Percentiles rank a stretch among this genome's conserved stretches.
phyloP scores from a whole-genome alignment of 768 basidiomycete genomes.

The Termitomyces sp. region DNA sequence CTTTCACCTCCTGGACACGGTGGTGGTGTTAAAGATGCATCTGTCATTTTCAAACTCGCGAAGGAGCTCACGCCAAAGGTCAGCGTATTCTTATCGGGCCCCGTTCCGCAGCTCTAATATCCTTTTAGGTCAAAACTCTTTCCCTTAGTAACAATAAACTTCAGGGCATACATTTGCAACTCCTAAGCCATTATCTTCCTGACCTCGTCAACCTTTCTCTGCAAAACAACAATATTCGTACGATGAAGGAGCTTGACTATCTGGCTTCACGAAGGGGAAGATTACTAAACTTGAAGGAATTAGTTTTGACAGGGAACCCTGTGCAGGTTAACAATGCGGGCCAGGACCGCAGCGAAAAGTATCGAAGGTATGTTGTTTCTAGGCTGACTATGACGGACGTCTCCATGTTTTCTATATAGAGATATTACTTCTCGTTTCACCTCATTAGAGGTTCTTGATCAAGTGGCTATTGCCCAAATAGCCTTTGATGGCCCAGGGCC shows the following conservation, averaged over 20 bases:
- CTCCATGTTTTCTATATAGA: conserved; percentile 31
- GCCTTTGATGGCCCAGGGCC: conserved; percentile 69
- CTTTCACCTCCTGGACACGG: conserved; percentile 69
- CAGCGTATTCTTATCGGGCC: conserved; percentile 1
- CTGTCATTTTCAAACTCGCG: conserved; percentile 88
- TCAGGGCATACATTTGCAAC: conserved; percentile 50
- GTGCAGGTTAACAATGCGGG: conserved; percentile 56
- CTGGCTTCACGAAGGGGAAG: conserved; percentile 57
- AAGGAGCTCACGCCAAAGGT: conserved; percentile 73
- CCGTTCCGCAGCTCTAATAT: conserved; percentile 7
- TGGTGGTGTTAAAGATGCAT: conserved; percentile 58
- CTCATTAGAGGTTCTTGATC: conserved; percentile 78
- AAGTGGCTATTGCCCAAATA: conserved; percentile 72
- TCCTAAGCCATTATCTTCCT: conserved; percentile 71
- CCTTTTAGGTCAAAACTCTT: conserved; percentile 64
- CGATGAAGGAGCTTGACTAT: conserved; percentile 65
- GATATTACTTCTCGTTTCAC: conserved; percentile 80
- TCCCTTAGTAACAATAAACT: conserved; percentile 77
- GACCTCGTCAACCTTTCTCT: conserved; percentile 74
- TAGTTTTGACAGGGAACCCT: conserved; percentile 74
- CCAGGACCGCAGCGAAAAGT: conserved; percentile 52
- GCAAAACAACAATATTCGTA: conserved; percentile 67
- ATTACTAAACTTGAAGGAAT: conserved; percentile 59
- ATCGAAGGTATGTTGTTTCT: conserved; percentile 51
- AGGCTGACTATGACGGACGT: neutral